Base-by-base conservation (phyloP, 2,329 filamentous ascomycete genomes). In the Diaporthe citriasiana region DNA sequence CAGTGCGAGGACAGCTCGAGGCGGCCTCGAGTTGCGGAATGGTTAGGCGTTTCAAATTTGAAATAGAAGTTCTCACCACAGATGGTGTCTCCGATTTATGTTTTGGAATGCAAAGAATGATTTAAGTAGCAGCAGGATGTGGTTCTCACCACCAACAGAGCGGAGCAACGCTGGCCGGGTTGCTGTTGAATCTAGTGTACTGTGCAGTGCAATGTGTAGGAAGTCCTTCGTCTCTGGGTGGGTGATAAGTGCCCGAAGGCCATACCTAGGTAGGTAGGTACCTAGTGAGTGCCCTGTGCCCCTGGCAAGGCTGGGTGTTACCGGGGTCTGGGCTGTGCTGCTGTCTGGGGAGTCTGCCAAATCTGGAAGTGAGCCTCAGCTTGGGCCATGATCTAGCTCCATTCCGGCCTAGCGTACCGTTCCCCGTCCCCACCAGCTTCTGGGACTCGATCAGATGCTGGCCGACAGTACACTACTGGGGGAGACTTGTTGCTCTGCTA, bases 381-480 rank as follows among this genome's bases (percentile, higher is more conserved):
- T 66, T 38, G 42, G 60, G 60, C 60, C 60, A 25, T 12, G 40
- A 19, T 25, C 42, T 50, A 66, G 45, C 45, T 19, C 45, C 25
- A 35, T 47, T 38, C 30, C 30, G 27, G 60, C 12, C 22, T 50
- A 66, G 60, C 30, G 42, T 19, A 38, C 45, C 42, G 60, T 51
- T 51, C 60, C 45, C 60, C 60, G 42, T 66, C 60, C 60, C 60
- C 60, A 50, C 42, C 45, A 22, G n/a, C 40, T 40, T 63, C 59
- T 63, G 40, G 59, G 38, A 66, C 45, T n/a, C 60, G 42, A 50
- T 66, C 60, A 66, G 40, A 65, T 65, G 57, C 57, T 60, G 25
- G 35, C 57, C 7, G 35, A 60, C 57, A 42, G 47, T 27, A 25
- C 56, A 45, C n/a, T n/a, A n/a, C n/a, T n/a, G n/a, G 25, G 59